These are phyloP conservation scores for Scheffersomyces ergatensis DNA, from an alignment of 805 yeast genomes.

Conservation along the genomic window DNA sequence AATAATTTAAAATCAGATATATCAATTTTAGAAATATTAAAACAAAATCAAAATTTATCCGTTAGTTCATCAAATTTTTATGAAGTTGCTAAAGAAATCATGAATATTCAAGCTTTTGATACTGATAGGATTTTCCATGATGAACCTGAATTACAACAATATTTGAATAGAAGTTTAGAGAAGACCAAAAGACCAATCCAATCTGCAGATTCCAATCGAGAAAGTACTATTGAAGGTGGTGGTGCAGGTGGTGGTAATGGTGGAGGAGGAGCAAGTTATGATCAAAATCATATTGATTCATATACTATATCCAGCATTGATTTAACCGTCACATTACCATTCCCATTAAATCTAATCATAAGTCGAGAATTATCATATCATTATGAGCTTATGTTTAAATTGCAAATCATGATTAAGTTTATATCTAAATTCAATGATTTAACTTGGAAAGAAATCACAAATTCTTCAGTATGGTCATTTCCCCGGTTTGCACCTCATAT, in stretches of 20 bases:
- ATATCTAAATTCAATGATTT: conserved; percentile 57
- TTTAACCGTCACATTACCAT: conserved; percentile 67
- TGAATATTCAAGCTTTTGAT: conserved; percentile 54
- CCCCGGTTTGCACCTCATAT: conserved; percentile 41
- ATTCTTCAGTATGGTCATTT: conserved; percentile 66
- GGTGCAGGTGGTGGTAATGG: conserved; percentile 2
- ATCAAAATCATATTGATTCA: conserved; percentile 30
- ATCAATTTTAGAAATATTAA: conserved; percentile 7
- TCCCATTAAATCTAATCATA: conserved; percentile 78
- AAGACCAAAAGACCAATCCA: conserved; percentile 8
- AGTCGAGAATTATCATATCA: conserved; percentile 70
- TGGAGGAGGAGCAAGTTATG: conserved; percentile 8
- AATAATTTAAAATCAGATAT: background rate
- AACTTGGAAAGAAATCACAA: conserved; percentile 70
- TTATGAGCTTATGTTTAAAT: conserved; percentile 77
- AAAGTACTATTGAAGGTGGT: conserved; percentile 7
- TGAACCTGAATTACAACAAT: conserved; percentile 40
- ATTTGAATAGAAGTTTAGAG: conserved; percentile 43
- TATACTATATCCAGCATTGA: conserved; percentile 51
- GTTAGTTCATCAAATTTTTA: conserved; percentile 47
- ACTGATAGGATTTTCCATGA: conserved; percentile 40
- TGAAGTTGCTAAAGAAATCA: conserved; percentile 44
- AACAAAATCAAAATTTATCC: conserved; percentile 24
- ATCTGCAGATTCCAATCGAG: background rate
- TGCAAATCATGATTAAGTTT: conserved; percentile 61